phyloP scores from a whole-genome alignment of 345 rosid genomes.

The Eucalyptus pumila region DNA sequence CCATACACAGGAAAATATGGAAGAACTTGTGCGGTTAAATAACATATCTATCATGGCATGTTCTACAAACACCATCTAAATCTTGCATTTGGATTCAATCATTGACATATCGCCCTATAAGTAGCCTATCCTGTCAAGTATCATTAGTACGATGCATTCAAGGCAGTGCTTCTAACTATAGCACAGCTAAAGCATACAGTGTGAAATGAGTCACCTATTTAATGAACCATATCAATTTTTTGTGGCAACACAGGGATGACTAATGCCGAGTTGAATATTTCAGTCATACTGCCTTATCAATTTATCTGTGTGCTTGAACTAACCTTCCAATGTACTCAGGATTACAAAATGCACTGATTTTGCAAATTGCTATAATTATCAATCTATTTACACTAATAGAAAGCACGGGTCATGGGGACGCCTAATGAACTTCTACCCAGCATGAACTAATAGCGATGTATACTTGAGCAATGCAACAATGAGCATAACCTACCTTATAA shows the following conservation, averaged over 20 bases:
- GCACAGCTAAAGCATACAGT: not conserved
- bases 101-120: not conserved
- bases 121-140: not conserved
- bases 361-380: not conserved
- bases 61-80: not conserved
- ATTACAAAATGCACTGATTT: not conserved
- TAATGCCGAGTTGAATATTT: not conserved
- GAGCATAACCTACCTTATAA: conserved; percentile 37
- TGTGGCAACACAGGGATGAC: not conserved
- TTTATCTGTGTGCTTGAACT: not conserved
- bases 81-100: not conserved
- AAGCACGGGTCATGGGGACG: not conserved
- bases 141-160: not conserved
- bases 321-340: not conserved
- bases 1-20: not conserved
- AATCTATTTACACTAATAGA: not conserved
- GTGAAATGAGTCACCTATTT: not conserved
- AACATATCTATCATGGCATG: not conserved
- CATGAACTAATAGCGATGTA: not conserved
- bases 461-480: not conserved
- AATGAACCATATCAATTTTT: not conserved
- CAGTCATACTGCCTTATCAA: not conserved
- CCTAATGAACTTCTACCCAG: not conserved
- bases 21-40: not conserved
- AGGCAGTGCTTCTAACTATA: not conserved